A percentile compares a stretch with the other conserved stretches of the same genome.
phyloP scores from a whole-genome alignment of 2,329 filamentous ascomycete genomes.

The Diaporthe sp. region DNA sequence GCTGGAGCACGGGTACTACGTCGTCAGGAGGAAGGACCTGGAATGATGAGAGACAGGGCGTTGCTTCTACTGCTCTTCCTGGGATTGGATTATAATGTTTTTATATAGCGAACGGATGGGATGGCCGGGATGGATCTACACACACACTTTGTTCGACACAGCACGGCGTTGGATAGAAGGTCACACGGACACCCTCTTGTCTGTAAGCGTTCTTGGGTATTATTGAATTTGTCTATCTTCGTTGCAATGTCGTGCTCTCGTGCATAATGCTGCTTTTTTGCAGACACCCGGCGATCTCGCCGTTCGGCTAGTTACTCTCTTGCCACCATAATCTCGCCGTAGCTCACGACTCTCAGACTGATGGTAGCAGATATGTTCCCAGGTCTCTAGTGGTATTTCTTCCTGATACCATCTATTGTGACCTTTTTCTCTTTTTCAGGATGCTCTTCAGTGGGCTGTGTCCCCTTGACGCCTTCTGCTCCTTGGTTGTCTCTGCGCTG shows the following conservation, averaged over 20 bases:
- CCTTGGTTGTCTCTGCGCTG: not conserved
- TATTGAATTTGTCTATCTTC: not conserved
- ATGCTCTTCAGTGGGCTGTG: not conserved
- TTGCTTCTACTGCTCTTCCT: not conserved
- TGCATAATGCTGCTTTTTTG: not conserved
- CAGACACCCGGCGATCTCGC: not conserved
- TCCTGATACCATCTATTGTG: not conserved
- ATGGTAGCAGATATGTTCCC: not conserved
- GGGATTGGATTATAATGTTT: not conserved
- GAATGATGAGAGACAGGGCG: no score
- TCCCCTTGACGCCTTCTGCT: not conserved
- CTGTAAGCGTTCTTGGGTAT: not conserved
- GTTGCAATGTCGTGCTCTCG: slow-evolving; percentile 2
- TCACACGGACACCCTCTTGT: not conserved
- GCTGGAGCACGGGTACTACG: slow-evolving; percentile 67
- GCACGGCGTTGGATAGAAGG: slow-evolving; percentile 36
- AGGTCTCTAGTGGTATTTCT: not conserved
- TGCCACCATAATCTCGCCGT: no score
- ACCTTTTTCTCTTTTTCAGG: not conserved
- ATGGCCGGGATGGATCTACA: not conserved
- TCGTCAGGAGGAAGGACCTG: slow-evolving; percentile 67
- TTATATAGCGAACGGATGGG: not conserved
- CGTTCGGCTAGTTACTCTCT: no score
- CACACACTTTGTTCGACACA: slow-evolving; percentile 2
- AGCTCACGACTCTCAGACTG: not conserved